Base-by-base conservation (phyloP, 768 basidiomycete species). In the Infundibulicybe gibba region DNA sequence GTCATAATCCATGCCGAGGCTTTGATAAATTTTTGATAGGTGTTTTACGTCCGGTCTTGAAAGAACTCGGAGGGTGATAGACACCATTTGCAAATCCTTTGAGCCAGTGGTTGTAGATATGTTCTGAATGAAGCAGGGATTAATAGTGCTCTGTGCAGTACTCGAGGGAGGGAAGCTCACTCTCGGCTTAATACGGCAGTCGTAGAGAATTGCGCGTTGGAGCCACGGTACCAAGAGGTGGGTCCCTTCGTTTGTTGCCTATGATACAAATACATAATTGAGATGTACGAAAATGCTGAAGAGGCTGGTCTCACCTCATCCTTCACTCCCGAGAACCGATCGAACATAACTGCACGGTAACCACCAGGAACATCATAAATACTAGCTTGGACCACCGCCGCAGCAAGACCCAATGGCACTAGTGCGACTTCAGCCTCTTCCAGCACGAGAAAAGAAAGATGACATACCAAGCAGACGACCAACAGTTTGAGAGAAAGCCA, bases 31-130 rank as follows among this genome's bases (percentile, higher is more conserved):
- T 70, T 83, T 90, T 15, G 95, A 62, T 20, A 99, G 76, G 64
- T 95, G 90, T 25, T 79, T 70, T 32, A 87, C 80, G 68, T 98
- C 94, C 14, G 97, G 97, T 43, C 94, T 76, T 17, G 93, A 97
- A 55, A 99, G 81, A 32, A 99, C 95, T 48, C 97, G 89, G 43
- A 98, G 79, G 0, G 95, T 98, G 45, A 99, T 85, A 31, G 94
- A 90, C 47, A 99, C 91, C 93, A 97, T 98, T 68, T 98, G 95
- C 69, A 99, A 71, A 64, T 99, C 94, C 64, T 98, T 98, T 9
- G 94, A 97, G 31, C 97, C 97, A 17, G 97, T 98, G 2, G 90
- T 97, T 2, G 97, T 97, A n/a, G 90, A 94, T 47, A 98, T 98
- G 61, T 97, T 97, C 91, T 95, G 53, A 3, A 50, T 14, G 43